Evolutionary conservation across 2,329 filamentous ascomycete genomes (phyloP), one percentile per base, ranked within the genome.

Genomic region (Dryadomyces sulphureus): DNA sequence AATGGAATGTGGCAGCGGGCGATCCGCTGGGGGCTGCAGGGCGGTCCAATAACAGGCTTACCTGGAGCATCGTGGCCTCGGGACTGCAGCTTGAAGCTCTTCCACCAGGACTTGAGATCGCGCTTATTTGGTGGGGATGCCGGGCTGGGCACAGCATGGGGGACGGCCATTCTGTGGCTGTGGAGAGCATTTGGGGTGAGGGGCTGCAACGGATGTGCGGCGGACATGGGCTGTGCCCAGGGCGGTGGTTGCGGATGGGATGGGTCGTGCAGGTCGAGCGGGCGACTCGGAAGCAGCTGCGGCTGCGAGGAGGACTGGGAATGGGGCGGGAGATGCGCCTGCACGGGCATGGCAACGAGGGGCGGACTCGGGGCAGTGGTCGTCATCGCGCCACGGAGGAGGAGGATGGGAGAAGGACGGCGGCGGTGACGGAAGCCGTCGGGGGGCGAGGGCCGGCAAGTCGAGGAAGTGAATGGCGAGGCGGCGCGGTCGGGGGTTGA

Each of bases 61-160:
- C 53, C 52, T 49, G 48, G 50, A 17, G 24, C 16, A 2, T 79
- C 75, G 46, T 75, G 70, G 48, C 71, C 69, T 56, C 70, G 77
- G 34, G 69, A 64, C 40, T 73, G 69, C 45, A 84, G 75, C 66
- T 92, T 92, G 67, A 98, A 96, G 57, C 81, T 80, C 65, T 88
- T 94, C 92, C 92, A 96, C 92, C 92, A 98, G 49, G 85, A 93
- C 55, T 88, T 84, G 55, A 96, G 70, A 61, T 94, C 88, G 61
- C 86, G 79, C 67, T 84, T 93, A 54, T 79, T 86, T 25, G 86
- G 86, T 46, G 84, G 85, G 38, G 85, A 87, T 60, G 72, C 60
- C 60, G 71, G 57, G 63, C 65, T 63, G 59, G 57, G 59, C 64
- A 41, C 24, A 45, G 48, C 14, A 51, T 48, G 11, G 43, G 49